These are phyloP conservation scores for Magnolia kwangsiensis DNA, from an alignment of 164 flowering plant genomes.

Conservation along the genomic window DNA sequence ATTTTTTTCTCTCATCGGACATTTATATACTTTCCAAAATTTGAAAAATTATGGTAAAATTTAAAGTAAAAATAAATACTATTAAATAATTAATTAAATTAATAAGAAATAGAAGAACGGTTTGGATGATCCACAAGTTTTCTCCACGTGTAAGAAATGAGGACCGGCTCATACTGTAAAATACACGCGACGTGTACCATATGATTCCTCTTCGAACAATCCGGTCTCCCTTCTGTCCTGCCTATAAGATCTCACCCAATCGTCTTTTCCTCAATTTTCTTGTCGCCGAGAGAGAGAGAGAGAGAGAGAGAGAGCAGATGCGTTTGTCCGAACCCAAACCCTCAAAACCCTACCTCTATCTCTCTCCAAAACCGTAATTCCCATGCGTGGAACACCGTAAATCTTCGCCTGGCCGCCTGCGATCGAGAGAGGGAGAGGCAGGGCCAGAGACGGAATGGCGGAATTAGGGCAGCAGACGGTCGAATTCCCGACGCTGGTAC, in stretches of 20 bases:
- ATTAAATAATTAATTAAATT: too few relatives aligned
- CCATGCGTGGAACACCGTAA: background rate
- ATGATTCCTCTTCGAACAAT: background rate
- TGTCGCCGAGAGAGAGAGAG: background rate
- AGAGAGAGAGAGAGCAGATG: background rate
- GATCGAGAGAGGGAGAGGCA: background rate
- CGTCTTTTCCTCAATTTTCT: background rate
- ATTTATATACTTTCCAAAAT: too few relatives aligned
- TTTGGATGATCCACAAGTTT: too few relatives aligned
- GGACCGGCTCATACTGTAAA: background rate
- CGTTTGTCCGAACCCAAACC: background rate
- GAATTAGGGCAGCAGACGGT: constrained; percentile 89
- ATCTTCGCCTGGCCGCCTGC: background rate
- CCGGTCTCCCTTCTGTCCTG: background rate
- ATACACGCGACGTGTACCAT: background rate
- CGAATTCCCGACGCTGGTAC: constrained; percentile 73
- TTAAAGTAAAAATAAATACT: too few relatives aligned
- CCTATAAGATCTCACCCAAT: background rate
- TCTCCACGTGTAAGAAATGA: too few relatives aligned
- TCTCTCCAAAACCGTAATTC: background rate
- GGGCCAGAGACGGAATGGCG: constrained; percentile 43
- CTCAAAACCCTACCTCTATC: background rate
- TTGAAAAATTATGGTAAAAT: too few relatives aligned
- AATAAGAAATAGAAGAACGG: too few relatives aligned
- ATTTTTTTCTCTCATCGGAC: too few relatives aligned